Percentiles rank a stretch among this genome's conserved stretches.
Evolutionary conservation across 192 early-diverging fungal species (phyloP).

Genomic region (Backusella morwellensis): DNA sequence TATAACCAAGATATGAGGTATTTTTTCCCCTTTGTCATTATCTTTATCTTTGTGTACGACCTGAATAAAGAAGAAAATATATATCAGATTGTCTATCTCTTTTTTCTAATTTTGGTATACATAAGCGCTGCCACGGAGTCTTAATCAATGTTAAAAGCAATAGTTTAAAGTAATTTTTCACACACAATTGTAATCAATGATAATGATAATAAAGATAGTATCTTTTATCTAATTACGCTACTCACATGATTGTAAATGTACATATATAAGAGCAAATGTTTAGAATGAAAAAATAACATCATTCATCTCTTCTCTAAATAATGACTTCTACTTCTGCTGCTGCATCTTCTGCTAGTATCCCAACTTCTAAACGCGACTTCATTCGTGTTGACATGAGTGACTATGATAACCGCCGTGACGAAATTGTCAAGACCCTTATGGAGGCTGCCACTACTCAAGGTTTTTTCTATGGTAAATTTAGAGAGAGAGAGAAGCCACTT

Average conservation of each 20-base stretch:
- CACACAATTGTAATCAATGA: background rate
- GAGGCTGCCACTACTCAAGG: constrained; percentile 26
- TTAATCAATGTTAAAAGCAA: background rate
- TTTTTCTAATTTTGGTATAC: background rate
- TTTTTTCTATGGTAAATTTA: constrained; percentile 29
- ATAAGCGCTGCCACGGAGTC: background rate
- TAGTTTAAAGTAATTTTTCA: background rate
- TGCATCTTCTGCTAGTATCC: background rate
- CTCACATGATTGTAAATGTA: background rate
- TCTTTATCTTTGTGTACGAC: constrained; percentile 2
- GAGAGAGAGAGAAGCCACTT: background rate
- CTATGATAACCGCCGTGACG: constrained; percentile 18
- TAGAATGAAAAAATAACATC: background rate
- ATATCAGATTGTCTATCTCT: background rate
- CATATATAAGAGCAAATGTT: background rate
- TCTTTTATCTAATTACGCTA: background rate
- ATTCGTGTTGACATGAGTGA: constrained; percentile 18
- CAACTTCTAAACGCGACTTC: constrained; percentile 2
- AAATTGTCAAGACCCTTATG: constrained; percentile 25
- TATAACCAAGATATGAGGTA: background rate
- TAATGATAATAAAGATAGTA: background rate
- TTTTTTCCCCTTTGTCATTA: background rate
- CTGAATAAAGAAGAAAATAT: background rate
- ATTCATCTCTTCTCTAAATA: background rate
- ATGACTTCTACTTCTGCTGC: background rate